Base-by-base conservation (phyloP, 148 eudicot species). In the Silene uniflora region DNA sequence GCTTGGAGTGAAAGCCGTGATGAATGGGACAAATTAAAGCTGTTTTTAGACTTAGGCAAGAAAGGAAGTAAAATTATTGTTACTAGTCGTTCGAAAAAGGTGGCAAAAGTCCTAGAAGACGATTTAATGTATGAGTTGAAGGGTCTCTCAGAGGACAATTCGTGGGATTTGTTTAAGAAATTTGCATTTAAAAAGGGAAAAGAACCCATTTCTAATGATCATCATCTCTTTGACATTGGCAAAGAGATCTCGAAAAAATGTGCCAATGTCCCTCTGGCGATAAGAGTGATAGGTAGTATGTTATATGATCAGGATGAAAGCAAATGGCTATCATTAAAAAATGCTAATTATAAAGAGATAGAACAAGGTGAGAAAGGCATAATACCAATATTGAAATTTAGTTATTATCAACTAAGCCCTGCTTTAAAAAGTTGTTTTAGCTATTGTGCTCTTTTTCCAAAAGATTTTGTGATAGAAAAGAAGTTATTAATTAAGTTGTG, bases 341-440 rank as follows among this genome's bases (percentile, higher is more conserved):
- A 39, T 14, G 71, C 39, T 5, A 73, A 61, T 22, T 47, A 79
- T 22, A 7, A 70, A 3, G 17, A 23, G 6, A 74, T 79, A 14
- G 32, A 12, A 4, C 27, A 73, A 66, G 29, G n/a, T 39, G 74
- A 65, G 16, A 35, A 72, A 11, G 12, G 29, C 1, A 70, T 75
- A 2, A 13, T 81, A 16, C 69, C 59, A 2, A 60, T 76, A 24
- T 35, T 84, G 29, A 81, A 63, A 22, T 32, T 81, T 19, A 81
- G 87, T 25, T 87, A 83, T 46, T 62, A 81, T 68, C 52, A 79
- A 5, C 75, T 87, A 11, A 67, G 72, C 7, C 17, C 74, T 0
- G 13, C 47, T 3, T 52, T 87, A 29, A 85, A 85, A 72, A 72
- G 69, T 4, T 87, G 90, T 35, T 87, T 85, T 74, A 80, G 81